Base-by-base conservation (phyloP, 2,329 filamentous ascomycete genomes). In the Xylaria sp. region DNA sequence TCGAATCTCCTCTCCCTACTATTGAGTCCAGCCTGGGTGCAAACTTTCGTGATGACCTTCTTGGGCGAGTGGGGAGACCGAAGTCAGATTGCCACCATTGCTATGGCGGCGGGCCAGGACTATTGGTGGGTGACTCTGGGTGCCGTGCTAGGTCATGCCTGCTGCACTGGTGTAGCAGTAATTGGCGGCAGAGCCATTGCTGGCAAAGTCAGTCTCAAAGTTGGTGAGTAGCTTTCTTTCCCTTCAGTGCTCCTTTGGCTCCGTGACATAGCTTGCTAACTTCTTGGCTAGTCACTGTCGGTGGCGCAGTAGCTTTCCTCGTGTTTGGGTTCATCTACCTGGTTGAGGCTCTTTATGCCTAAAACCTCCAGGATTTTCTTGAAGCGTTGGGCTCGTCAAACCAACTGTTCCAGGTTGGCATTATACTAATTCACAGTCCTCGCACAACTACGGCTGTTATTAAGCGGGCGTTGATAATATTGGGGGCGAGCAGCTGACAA, bases 11-110 rank as follows among this genome's bases (percentile, higher is more conserved):
- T 94, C 70, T 94, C 93, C 12, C 85, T 99, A 7, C 86, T 99
- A 4, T 86, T 99, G 45, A 97, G 93, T 80, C 96, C 96, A 1
- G 96, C 94, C 0, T 99, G 96, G 96, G 96, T 99, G 15, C 95
- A 98, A 81, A 99, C 96, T 0, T 99, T 99, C 78, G 89, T 97
- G 74, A 99, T 99, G 96, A 99, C 96, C 2, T 99, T 99, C 82
- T 83, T 99, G 34, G 96, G 96, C 46, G 96, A 99, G 80, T 99
- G 96, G 96, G 96, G 96, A 65, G 96, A 99, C 77, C 90, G 96
- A 73, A 97, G 93, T 78, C 96, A 99, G 82, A 98, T 99, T 76
- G 96, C 96, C 25, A 99, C 96, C 0, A 97, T 99, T 77, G 96
- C 96, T 62, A 99, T 99, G 96, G 96, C 96, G 58, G 95, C 96